Conservation (phyloP, 2,329 filamentous ascomycete genomes). For the Apiospora hydei region DNA sequence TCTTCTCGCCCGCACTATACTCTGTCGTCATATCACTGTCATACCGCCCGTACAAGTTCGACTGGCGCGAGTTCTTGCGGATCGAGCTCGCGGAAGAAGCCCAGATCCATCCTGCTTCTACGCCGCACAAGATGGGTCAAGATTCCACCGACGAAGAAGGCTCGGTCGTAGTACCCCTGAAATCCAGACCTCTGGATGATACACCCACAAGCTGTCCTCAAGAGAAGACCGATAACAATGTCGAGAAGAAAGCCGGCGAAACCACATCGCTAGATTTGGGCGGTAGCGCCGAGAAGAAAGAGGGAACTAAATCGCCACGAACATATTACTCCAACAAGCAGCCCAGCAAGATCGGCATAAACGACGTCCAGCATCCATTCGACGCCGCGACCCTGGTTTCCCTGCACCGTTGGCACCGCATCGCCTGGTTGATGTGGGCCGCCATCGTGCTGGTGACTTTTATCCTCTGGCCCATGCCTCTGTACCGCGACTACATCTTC, state of each 20-base stretch:
- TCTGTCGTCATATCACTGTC: slow-evolving; percentile 51
- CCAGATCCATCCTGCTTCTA: slow-evolving; percentile 30
- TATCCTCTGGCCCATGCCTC: slow-evolving; percentile 56
- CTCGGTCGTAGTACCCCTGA: neutral
- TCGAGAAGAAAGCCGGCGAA: neutral
- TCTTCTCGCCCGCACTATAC: slow-evolving; percentile 54
- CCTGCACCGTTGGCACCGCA: slow-evolving; percentile 46
- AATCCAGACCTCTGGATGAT: neutral
- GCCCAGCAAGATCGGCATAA: slow-evolving; percentile 34
- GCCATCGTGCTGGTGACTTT: slow-evolving; percentile 54
- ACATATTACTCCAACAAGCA: neutral
- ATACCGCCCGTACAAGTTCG: slow-evolving; percentile 43
- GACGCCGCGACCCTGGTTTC: slow-evolving; percentile 43
- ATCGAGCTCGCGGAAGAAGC: slow-evolving; percentile 54
- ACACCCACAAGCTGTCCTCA: neutral
- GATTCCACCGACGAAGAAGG: slow-evolving; percentile 7
- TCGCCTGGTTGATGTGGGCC: slow-evolving; percentile 49
- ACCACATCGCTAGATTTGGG: neutral
- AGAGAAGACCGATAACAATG: neutral
- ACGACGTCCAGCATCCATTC: slow-evolving; percentile 54
- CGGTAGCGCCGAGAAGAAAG: neutral
- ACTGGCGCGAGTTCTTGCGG: slow-evolving; percentile 50
- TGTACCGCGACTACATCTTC: slow-evolving; percentile 58
- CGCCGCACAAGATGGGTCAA: neutral
- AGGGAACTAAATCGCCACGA: neutral